Evolutionary conservation across 495 filamentous ascomycete genomes (phyloP), one percentile per base, ranked within the genome.

Genomic region (Physcia stellaris): DNA sequence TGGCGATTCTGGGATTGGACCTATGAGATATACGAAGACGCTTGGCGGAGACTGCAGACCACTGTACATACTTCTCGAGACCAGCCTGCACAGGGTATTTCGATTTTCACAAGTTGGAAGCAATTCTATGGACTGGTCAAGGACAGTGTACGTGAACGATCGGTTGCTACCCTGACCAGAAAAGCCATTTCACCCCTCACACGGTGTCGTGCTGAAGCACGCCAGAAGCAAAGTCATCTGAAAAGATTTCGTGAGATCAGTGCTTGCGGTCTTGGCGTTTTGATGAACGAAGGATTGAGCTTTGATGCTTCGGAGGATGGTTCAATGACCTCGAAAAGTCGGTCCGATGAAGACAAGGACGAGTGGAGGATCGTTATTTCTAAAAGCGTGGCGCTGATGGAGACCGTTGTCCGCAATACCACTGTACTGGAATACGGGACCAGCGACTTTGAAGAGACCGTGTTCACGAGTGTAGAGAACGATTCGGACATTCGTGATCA

Each of bases 261-360:
- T 40, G 83, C 88, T n/a, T 82, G 79, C 50, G 83, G 83, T 10
- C 61, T 96, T 4, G 90, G 90, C 2, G 69, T 95, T 9, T 66
- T 96, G 3, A 73, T 94, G 52, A 81, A 84, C 35, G 79, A 88
- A 47, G 83, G 80, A 6, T 64, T 93, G 22, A 71, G 64, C 23
- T 79, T 86, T 39, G 62, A 64, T 26, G 48, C 55, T 4, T 58
- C 61, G 4, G 59, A 72, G 17, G 60, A 63, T 15, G 52, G 49
- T 22, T 49, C 46, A 24, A 55, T 57, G 4, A 55, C 57, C 31
- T 60, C 63, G 1, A 70, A 65, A 29, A 49, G 40, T 26, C 50
- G 48, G 18, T 46, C 43, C 17, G 43, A 59, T 17, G 61, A 63
- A 7, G 56, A 61, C 24, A 59, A 63, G 15, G 61, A 76, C 9